Percentiles rank a stretch among this genome's conserved stretches.
Evolutionary conservation across 1,139 yeast genomes (phyloP).

Genomic region (Debaryomycetaceae sp.): DNA sequence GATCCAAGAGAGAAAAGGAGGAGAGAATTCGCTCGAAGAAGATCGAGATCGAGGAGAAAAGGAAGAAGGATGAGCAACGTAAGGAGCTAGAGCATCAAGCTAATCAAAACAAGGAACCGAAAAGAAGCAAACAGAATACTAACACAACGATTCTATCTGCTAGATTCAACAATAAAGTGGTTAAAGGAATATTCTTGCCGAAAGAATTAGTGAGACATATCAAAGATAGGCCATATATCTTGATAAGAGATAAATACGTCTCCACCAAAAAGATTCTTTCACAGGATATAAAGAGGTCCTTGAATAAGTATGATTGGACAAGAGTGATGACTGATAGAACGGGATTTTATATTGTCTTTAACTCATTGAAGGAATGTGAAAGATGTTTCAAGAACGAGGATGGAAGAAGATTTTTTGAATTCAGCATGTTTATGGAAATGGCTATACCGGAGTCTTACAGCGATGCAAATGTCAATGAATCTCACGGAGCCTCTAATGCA

Average conservation of each 20-base stretch:
- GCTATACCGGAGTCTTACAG: slow-evolving; percentile 36
- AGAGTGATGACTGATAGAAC: slow-evolving; percentile 57
- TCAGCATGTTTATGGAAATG: slow-evolving; percentile 55
- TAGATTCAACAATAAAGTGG: slow-evolving; percentile 27
- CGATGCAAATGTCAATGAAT: slow-evolving; percentile 10
- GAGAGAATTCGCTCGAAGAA: slow-evolving; percentile 21
- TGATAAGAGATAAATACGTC: slow-evolving; percentile 52
- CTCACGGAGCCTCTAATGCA: slow-evolving; percentile 9
- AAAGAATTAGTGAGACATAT: slow-evolving; percentile 44
- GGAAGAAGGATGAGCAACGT: slow-evolving; percentile 10
- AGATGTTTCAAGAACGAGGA: slow-evolving; percentile 66
- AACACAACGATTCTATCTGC: slow-evolving; percentile 36
- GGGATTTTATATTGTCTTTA: slow-evolving; percentile 74
- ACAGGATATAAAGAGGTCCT: slow-evolving; percentile 50
- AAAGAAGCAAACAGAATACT: background rate
- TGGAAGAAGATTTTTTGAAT: slow-evolving; percentile 51
- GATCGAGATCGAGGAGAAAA: slow-evolving; percentile 20
- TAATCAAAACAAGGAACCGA: background rate
- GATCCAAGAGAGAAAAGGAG: slow-evolving; percentile 27
- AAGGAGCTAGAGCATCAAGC: slow-evolving; percentile 5
- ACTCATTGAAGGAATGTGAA: slow-evolving; percentile 59
- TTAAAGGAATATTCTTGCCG: slow-evolving; percentile 39
- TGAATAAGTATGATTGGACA: slow-evolving; percentile 61
- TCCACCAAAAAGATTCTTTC: slow-evolving; percentile 50
- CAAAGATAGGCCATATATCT: slow-evolving; percentile 53